Conservation (phyloP, 2,329 filamentous ascomycete species). For the Xylaria sp. region DNA sequence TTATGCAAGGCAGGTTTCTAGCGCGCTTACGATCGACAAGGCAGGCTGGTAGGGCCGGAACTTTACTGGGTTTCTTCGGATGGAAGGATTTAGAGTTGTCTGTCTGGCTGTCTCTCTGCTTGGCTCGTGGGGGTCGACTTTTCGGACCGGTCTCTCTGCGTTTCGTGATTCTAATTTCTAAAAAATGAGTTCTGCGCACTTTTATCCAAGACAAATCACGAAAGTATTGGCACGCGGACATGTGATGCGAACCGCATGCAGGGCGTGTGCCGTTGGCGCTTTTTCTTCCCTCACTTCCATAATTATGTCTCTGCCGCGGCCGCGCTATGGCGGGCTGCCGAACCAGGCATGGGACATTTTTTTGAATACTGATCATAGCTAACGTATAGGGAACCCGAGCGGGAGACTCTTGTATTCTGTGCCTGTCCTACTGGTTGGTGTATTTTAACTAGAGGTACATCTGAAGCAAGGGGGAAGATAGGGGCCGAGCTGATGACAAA, state of each 20-base stretch:
- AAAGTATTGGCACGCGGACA: not conserved
- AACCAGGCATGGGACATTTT: not conserved
- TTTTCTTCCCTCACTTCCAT: not conserved
- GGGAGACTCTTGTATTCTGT: not conserved
- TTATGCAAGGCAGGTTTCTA: constrained; percentile 13
- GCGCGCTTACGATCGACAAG: not conserved
- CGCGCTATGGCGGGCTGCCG: not conserved
- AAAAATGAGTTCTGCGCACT: not conserved
- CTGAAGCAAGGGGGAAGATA: constrained; percentile 1
- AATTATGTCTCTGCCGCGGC: not conserved
- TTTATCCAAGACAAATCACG: not conserved
- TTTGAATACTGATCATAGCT: not conserved
- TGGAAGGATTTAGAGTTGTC: constrained; percentile 4
- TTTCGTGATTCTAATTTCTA: constrained; percentile 4
- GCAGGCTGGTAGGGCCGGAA: not conserved
- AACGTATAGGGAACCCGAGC: not conserved
- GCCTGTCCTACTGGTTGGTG: not conserved
- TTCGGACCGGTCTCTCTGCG: not conserved
- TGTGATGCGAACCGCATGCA: not conserved
- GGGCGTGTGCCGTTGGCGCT: not conserved
- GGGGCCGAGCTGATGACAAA: not conserved
- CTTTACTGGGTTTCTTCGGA: not conserved
- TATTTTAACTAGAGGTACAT: not conserved
- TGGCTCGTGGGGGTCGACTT: not conserved
- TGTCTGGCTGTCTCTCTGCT: not conserved